phyloP scores from a whole-genome alignment of 208 protist genomes.

The Acanthamoeba triangularis region DNA sequence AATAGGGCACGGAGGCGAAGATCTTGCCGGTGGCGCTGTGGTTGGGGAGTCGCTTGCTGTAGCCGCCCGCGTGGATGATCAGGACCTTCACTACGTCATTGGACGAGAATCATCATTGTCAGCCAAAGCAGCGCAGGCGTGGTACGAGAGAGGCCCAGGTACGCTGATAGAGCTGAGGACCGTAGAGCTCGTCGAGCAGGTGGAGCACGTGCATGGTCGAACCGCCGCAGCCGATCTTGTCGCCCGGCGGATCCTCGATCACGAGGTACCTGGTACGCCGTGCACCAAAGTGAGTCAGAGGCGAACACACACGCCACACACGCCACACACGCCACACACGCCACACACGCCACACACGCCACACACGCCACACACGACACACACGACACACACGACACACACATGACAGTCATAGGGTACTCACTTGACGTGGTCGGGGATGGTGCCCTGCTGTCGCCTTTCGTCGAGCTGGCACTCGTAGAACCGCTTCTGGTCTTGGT shows the following conservation, averaged over 20 bases:
- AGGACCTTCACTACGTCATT: constrained; percentile 79
- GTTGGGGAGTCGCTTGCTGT: constrained; percentile 83
- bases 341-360: neutral
- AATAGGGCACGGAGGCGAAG: constrained; percentile 81
- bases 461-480: constrained; percentile 78
- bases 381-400: no score
- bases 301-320: neutral
- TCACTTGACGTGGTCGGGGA: constrained; percentile 64
- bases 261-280: constrained; percentile 68
- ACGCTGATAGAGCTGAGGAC: constrained; percentile 50
- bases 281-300: neutral
- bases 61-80: constrained; percentile 83
- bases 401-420: neutral
- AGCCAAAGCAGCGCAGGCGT: neutral
- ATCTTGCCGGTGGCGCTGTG: constrained; percentile 84
- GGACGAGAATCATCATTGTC: neutral
- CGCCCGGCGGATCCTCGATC: constrained; percentile 78
- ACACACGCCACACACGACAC: neutral
- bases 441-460: constrained; percentile 4
- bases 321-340: neutral
- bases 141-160: neutral
- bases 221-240: constrained; percentile 84
- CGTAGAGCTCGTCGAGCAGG: constrained; percentile 53
- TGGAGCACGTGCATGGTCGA: constrained; percentile 80
- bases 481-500: constrained; percentile 79